Evolutionary conservation across 1,284 basidiomycete species (phyloP), one percentile per base, ranked within the genome.

Genomic region (Mycosarcoma mackinlayi): DNA sequence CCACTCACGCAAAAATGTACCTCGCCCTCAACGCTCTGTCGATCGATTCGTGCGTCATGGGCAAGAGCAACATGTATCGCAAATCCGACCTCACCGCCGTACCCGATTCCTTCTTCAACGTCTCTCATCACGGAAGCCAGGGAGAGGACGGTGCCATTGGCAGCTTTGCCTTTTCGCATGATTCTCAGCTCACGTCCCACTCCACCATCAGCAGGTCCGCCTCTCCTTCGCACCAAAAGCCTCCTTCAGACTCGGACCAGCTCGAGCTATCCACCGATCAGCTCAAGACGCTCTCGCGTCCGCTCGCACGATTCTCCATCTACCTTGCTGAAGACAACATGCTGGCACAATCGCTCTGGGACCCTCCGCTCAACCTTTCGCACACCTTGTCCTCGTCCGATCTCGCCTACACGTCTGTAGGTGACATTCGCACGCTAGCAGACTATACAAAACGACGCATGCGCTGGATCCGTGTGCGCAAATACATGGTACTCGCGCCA

Each of bases 1-100:
- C 93, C 5, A 97, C 93, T 50, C 96, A 98, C 79, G 95, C 95
- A 14, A 98, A 96, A 84, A 98, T 98, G 95, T 99, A 99, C 80
- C 87, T 98, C 51, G 94, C 94, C 9, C 93, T 99, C 83, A 96
- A 96, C 83, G 86, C 78, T 0, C 85, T 91, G 44, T 90, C 89
- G 5, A 85, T 97, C 56, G 96, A 97, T 51, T 95, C 93, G 0
- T 99, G 96, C 82, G 93, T 98, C 13, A 91, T 98, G 72, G 96
- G 96, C 71, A 99, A 99, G 84, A 94, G 93, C 55, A 94, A 94
- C 83, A 84, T 99, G 66, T 98, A 94, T 84, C 90, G 92, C 42
- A 91, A 92, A 51, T 91, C 92, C 33, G 93, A 96, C 81, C 84
- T 95, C 38, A 90, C 92, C 50, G 68, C 73, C n/a, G 82, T 85